phyloP scores from a whole-genome alignment of 805 yeast species.

The Wickerhamomyces canadensis region DNA sequence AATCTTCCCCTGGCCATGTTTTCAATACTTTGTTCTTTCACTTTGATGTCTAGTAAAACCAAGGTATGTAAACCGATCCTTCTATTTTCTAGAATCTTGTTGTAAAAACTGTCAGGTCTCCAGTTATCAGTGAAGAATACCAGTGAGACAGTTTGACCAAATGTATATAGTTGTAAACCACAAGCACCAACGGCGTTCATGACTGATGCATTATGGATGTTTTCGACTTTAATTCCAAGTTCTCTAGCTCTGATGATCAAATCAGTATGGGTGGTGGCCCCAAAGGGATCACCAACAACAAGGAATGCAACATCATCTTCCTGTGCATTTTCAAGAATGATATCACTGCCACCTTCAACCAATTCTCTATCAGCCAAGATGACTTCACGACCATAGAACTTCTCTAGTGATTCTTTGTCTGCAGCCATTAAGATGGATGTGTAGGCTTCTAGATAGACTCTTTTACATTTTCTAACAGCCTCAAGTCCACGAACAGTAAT shows the following conservation, averaged over 20 bases:
- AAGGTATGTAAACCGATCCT: slow-evolving; percentile 88
- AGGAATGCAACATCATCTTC: slow-evolving; percentile 84
- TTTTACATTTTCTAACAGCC: slow-evolving; percentile 71
- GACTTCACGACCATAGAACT: slow-evolving; percentile 79
- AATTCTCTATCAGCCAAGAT: slow-evolving; percentile 91
- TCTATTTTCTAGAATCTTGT: slow-evolving; percentile 84
- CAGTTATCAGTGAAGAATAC: slow-evolving; percentile 93
- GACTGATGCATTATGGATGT: slow-evolving; percentile 91
- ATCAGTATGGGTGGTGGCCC: slow-evolving; percentile 98
- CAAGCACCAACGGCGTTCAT: slow-evolving; percentile 99
- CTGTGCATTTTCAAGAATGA: slow-evolving; percentile 71
- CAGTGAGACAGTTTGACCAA: slow-evolving; percentile 95
- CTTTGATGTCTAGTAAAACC: slow-evolving; percentile 85
- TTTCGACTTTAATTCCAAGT: slow-evolving; percentile 67
- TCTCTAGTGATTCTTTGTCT: slow-evolving; percentile 63
- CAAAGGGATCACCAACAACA: slow-evolving; percentile 97
- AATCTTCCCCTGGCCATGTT: slow-evolving; percentile 89
- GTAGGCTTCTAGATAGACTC: slow-evolving; percentile 94
- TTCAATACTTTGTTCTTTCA: slow-evolving; percentile 92
- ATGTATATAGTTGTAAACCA: slow-evolving; percentile 89
- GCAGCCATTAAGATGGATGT: slow-evolving; percentile 96
- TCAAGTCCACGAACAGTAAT: slow-evolving; percentile 94
- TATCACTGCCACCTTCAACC: slow-evolving; percentile 86
- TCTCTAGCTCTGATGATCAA: slow-evolving; percentile 88
- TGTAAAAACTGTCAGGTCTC: slow-evolving; percentile 95